Percentiles rank a stretch among this genome's conserved stretches.
Conservation (phyloP, 2,329 filamentous ascomycete species). For the Gaeumannomyces tritici region DNA sequence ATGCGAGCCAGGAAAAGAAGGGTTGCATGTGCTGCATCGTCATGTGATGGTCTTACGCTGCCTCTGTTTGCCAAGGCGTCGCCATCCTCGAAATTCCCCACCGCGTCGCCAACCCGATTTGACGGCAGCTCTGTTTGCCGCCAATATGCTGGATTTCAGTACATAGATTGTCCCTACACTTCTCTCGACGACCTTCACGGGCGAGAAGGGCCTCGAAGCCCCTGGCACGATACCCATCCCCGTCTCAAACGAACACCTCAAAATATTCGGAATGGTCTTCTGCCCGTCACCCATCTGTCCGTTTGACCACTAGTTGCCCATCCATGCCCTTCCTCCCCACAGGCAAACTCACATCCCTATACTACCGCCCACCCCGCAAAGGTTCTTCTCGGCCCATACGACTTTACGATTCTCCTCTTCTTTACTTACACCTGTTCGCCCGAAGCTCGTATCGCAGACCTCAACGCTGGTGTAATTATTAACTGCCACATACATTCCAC, state of each 20-base stretch:
- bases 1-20: slow-evolving; percentile 39
- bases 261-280: not conserved
- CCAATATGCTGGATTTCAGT: not conserved
- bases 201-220: not conserved
- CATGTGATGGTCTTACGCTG: slow-evolving; percentile 43
- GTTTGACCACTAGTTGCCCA: not conserved
- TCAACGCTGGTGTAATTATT: not conserved
- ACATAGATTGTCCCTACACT: not conserved
- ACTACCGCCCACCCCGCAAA: not conserved
- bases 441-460: not conserved
- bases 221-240: not conserved
- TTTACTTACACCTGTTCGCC: not conserved
- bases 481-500: not conserved
- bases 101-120: not conserved
- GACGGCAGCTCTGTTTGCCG: too few species aligned
- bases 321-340: too few species aligned
- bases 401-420: slow-evolving; percentile 3
- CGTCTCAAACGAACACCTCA: too few species aligned
- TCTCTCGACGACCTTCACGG: not conserved
- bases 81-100: not conserved
- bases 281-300: not conserved
- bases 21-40: slow-evolving; percentile 65
- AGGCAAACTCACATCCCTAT: not conserved
- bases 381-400: not conserved
- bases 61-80: not conserved